A percentile compares a stretch with the other conserved stretches of the same genome.
phyloP scores from a whole-genome alignment of 176 grass and related monocot species.

The Raddia guianensis region DNA sequence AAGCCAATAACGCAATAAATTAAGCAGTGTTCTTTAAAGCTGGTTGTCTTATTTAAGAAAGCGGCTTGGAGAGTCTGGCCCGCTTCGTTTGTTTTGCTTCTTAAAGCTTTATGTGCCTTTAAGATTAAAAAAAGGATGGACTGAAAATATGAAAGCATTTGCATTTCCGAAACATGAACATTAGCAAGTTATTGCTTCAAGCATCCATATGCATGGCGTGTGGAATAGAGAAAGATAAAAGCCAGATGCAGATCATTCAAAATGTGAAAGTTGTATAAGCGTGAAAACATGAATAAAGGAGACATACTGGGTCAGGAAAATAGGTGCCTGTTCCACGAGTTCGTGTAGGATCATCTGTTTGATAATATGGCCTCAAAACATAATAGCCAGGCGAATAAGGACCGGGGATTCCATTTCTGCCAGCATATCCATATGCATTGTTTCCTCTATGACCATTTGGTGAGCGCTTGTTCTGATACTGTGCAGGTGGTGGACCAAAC shows the following conservation, averaged over 20 bases:
- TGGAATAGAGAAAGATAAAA: conserved; percentile 31
- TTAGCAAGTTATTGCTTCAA: conserved; percentile 1
- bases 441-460: conserved; percentile 59
- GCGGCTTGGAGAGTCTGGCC: too few species aligned
- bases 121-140: too few species aligned
- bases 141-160: too few species aligned
- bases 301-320: conserved; percentile 71
- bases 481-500: conserved; percentile 37
- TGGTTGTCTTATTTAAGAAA: too few species aligned
- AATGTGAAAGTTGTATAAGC: conserved; percentile 23
- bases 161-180: background rate
- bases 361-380: conserved; percentile 54
- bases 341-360: conserved; percentile 57
- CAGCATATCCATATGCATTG: conserved; percentile 53
- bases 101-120: too few species aligned
- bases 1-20: background rate
- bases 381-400: conserved; percentile 62
- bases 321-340: conserved; percentile 86
- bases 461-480: conserved; percentile 55
- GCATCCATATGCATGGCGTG: conserved; percentile 2
- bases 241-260: conserved; percentile 19
- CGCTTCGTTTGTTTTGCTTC: too few species aligned
- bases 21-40: background rate
- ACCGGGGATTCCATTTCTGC: conserved; percentile 50
- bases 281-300: conserved; percentile 30